Conservation (phyloP, 768 basidiomycete genomes). For the Artomyces pyxidatus region DNA sequence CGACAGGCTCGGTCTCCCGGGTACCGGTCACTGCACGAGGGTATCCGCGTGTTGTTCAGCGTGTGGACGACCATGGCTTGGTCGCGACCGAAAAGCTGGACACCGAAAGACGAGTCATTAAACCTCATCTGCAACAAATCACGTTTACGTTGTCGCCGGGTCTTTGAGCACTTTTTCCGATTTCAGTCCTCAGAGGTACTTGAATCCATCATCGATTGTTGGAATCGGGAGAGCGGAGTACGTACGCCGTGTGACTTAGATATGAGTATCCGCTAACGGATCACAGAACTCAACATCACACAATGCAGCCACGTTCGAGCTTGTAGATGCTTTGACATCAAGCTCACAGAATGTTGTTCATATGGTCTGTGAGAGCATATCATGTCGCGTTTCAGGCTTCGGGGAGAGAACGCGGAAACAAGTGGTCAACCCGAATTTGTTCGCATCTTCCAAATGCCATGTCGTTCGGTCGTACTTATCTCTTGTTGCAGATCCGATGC, state of each 20-base stretch:
- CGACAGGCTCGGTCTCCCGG: conserved; percentile 63
- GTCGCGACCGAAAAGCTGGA: conserved; percentile 36
- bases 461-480: neutral
- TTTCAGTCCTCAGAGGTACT: conserved; percentile 74
- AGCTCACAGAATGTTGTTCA: conserved; percentile 84
- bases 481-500: conserved; percentile 47
- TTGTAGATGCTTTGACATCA: conserved; percentile 75
- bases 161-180: conserved; percentile 81
- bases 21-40: conserved; percentile 71
- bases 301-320: conserved; percentile 55
- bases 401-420: conserved; percentile 56
- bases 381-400: conserved; percentile 43
- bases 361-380: conserved; percentile 81
- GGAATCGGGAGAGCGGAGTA: conserved; percentile 53
- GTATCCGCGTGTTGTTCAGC: conserved; percentile 67
- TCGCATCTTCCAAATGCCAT: conserved; percentile 18
- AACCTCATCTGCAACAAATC: conserved; percentile 60
- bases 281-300: neutral
- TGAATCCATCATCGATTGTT: conserved; percentile 76
- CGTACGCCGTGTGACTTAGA: conserved; percentile 20
- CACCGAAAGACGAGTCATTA: conserved; percentile 60
- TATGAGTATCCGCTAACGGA: too few relatives aligned
- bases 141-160: conserved; percentile 62
- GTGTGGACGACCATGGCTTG: conserved; percentile 62
- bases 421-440: conserved; percentile 62